Base-by-base conservation (phyloP, 169 alveolate genomes). In the Neospora caninum region DNA sequence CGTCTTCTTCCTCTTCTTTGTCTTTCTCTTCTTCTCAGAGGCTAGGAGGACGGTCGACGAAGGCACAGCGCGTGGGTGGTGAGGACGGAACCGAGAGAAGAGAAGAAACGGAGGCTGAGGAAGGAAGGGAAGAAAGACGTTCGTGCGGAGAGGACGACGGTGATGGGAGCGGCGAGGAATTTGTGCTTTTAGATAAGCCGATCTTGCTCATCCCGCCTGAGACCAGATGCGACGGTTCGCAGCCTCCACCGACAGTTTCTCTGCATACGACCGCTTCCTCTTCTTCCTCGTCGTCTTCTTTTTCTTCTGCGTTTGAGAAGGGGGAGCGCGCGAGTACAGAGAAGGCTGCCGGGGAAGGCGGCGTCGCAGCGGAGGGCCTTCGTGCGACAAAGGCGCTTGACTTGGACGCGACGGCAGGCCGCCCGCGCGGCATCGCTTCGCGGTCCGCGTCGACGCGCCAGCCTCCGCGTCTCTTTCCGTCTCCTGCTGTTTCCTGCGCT, bases 151-250 rank as follows among this genome's bases (percentile, higher is more conserved):
- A 78, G 4, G 86, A 78, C 4, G 86, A 78, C 4, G 86, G 31
- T n/a, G 86, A 78, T 4, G 86, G 45, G n/a, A 78, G 86, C 31
- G n/a, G 73, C 86, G 86, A 78, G 45, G 86, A 78, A n/a, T 10
- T 78, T 25, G 39, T 78, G 39, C 86, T 78, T 4, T 43, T 78
- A 16, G n/a, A 78, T n/a, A n/a, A 38, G 31, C 86, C 86, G n/a
- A 78, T 78, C 42, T 25, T 78, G n/a, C 45, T n/a, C 7, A 20
- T 78, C 39, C 82, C 82, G n/a, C 22, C 58, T 49, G 58, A 13
- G 13, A 29, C n/a, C 73, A 7, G 20, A 29, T 22, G 34, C 73
- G 73, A 29, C 73, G 73, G 13, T 7, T 13, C 73, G 31, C 73
- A 6, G 73, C 0, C 16, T 6, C 31, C 7, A 64, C 31, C 73